Conservation (phyloP, 2,329 filamentous ascomycete genomes). For the Botryotinia convoluta region DNA sequence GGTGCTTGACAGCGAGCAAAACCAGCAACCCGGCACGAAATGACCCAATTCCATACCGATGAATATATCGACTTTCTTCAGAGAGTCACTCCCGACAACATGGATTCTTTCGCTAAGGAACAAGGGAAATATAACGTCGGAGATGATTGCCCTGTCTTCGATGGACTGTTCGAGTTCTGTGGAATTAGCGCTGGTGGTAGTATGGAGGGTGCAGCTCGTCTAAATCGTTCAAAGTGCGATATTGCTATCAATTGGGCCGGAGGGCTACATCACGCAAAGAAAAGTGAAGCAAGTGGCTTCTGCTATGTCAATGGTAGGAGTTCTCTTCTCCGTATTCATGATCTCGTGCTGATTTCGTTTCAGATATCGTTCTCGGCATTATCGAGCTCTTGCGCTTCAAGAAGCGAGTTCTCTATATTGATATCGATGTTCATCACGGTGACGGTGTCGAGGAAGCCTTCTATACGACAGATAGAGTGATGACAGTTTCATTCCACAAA, state of each 20-base stretch:
- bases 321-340: not conserved
- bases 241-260: slow-evolving; percentile 99
- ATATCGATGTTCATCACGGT: slow-evolving; percentile 92
- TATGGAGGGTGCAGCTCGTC: slow-evolving; percentile 86
- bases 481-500: slow-evolving; percentile 94
- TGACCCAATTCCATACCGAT: slow-evolving; percentile 90
- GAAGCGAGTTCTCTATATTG: slow-evolving; percentile 94
- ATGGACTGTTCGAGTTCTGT: slow-evolving; percentile 96
- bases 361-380: slow-evolving; percentile 94
- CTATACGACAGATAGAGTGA: slow-evolving; percentile 87
- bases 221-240: slow-evolving; percentile 88
- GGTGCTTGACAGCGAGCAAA: slow-evolving; percentile 63
- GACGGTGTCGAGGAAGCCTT: slow-evolving; percentile 93
- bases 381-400: slow-evolving; percentile 88
- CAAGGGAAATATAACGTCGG: slow-evolving; percentile 93
- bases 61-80: slow-evolving; percentile 94
- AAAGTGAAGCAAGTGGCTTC: slow-evolving; percentile 92
- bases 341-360: slow-evolving; percentile 44
- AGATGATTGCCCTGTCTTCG: slow-evolving; percentile 96
- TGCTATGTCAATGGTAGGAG: slow-evolving; percentile 90
- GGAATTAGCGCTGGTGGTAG: slow-evolving; percentile 92
- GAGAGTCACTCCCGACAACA: slow-evolving; percentile 97
- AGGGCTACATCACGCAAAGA: slow-evolving; percentile 95
- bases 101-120: slow-evolving; percentile 89
- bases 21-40: slow-evolving; percentile 82